phyloP scores from a whole-genome alignment of 768 basidiomycete genomes.

The Collybiopsis luxurians region DNA sequence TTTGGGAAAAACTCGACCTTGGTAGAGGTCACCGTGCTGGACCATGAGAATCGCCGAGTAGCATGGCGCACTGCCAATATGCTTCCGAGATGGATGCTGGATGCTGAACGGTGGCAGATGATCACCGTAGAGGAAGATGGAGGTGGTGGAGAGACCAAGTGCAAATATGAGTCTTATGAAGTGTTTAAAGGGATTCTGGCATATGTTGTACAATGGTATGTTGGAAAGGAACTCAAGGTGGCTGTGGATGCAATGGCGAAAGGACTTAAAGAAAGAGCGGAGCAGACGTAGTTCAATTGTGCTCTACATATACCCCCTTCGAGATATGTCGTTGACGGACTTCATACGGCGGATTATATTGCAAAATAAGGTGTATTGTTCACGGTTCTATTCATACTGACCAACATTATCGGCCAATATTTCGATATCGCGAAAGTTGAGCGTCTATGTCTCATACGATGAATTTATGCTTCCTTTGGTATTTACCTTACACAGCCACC shows the following conservation, averaged over 20 bases:
- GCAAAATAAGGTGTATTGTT: too few relatives aligned
- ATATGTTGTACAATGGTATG: slow-evolving; percentile 46
- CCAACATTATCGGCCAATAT: too few relatives aligned
- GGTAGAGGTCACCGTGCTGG: slow-evolving; percentile 46
- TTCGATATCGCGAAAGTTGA: too few relatives aligned
- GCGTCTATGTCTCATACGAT: too few relatives aligned
- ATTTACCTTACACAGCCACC: too few relatives aligned
- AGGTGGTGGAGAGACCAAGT: slow-evolving; percentile 31
- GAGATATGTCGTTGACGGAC: too few relatives aligned
- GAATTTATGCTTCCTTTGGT: too few relatives aligned
- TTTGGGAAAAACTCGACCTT: slow-evolving; percentile 37
- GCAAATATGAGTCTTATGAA: slow-evolving; percentile 63
- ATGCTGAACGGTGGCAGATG: slow-evolving; percentile 62
- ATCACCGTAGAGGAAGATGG: slow-evolving; percentile 46
- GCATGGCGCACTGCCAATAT: slow-evolving; percentile 47
- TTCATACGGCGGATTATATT: too few relatives aligned
- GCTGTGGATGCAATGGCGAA: slow-evolving; percentile 56
- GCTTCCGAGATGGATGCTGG: slow-evolving; percentile 46
- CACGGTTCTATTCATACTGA: too few relatives aligned
- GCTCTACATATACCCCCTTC: too few relatives aligned
- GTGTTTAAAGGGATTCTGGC: slow-evolving; percentile 57
- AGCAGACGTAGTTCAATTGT: too few relatives aligned
- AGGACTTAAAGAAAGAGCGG: slow-evolving; percentile 51
- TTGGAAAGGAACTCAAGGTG: slow-evolving; percentile 37
- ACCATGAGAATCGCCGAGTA: slow-evolving; percentile 51